Conservation (phyloP, 2,329 filamentous ascomycete genomes). For the Alternaria alternata region DNA sequence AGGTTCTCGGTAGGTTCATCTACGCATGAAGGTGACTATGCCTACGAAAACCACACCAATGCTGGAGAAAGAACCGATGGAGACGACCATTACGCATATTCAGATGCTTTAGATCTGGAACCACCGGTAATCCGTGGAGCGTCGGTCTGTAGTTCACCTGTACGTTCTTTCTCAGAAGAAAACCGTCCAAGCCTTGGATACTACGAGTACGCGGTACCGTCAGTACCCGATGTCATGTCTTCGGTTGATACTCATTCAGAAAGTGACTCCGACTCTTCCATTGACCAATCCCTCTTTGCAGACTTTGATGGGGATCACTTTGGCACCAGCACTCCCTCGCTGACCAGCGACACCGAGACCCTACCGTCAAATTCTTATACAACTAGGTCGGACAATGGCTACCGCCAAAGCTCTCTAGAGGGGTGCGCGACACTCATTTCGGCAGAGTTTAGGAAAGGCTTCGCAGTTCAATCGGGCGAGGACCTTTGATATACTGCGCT, state of each 20-base stretch:
- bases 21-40: neutral
- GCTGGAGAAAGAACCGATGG: neutral
- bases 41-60: neutral
- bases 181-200: neutral
- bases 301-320: neutral
- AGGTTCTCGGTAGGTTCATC: neutral
- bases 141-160: neutral
- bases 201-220: neutral
- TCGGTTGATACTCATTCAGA: neutral
- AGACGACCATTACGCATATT: neutral
- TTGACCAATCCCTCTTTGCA: constrained; percentile 11
- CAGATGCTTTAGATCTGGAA: neutral
- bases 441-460: neutral
- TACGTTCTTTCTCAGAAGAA: neutral
- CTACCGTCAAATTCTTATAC: neutral
- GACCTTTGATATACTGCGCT: neutral
- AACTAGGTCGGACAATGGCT: neutral
- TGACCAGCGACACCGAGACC: neutral
- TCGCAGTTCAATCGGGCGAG: neutral
- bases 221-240: neutral
- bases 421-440: neutral
- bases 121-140: neutral
- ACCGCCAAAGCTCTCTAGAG: neutral
- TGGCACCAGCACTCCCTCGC: neutral
- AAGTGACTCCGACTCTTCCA: neutral